Base-by-base conservation (phyloP, 129 eudicot species). In the Scalesia atractyloides region DNA sequence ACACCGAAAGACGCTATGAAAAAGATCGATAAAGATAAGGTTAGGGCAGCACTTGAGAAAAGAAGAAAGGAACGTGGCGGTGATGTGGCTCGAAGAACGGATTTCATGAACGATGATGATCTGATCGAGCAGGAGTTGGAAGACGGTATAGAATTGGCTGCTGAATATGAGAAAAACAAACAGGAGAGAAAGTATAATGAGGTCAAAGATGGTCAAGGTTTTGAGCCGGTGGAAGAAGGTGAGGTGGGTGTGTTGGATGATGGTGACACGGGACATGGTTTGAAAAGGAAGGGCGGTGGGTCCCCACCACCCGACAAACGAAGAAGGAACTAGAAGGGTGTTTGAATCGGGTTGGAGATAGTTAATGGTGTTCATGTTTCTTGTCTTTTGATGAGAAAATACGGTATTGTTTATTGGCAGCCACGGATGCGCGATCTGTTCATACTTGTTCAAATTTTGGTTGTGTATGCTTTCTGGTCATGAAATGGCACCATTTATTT, bases 251-350 rank as follows among this genome's bases (percentile, higher is more conserved):
- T 49, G 76, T 50, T 50, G 76, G 81, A 51, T 62, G 73, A 70
- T 7, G 81, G 76, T 61, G 71, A 71, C 12, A 41, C 20, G 37
- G 54, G 47, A 51, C 70, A 63, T 52, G 5, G 39, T 41, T 82
- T 70, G 52, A 93, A 89, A 83, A 89, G 97, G 74, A 93, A 87
- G 76, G 79, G 75, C 3, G 80, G 76, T 22, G 85, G 88, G 76
- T 69, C 57, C 57, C 76, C 76, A 26, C 71, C 66, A 51, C 47
- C 75, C 1, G 76, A 69, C 47, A 78, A 78, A 64, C 64, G 76
- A 26, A 51, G 77, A 43, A 78, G 77, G 73, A 71, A 64, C 66
- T 78, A 67, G 70, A 76, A 76, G 75, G 26, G 26, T 19, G 64
- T 39, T 16, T 58, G 44, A 16, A 14, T 44, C 15, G 73, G 50